A percentile compares a stretch with the other conserved stretches of the same genome.
phyloP scores from a whole-genome alignment of 1,284 basidiomycete species.

The Termitomyces sp. region DNA sequence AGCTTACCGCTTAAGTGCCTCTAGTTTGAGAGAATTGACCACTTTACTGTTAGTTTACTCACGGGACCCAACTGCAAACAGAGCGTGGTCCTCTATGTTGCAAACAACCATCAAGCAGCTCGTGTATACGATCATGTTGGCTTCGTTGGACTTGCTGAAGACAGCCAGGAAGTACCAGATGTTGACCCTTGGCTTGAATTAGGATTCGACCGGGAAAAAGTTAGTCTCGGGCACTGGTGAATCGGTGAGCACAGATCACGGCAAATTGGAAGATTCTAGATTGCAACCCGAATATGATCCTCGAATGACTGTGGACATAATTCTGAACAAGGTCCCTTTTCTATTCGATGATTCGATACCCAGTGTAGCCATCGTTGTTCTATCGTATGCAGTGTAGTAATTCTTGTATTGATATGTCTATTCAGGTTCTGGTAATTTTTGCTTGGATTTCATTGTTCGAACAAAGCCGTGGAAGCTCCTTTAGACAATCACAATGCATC shows the following conservation, averaged over 20 bases:
- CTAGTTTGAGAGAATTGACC: not conserved
- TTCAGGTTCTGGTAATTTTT: not conserved
- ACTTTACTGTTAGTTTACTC: conserved; percentile 23
- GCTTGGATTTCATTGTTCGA: not conserved
- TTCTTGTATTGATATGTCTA: not conserved
- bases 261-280: not conserved
- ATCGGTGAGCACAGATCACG: not conserved
- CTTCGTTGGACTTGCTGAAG: conserved; percentile 43
- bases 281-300: not conserved
- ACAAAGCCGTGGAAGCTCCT: not conserved
- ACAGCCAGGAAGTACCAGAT: conserved; percentile 28
- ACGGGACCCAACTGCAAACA: conserved; percentile 25
- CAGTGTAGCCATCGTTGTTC: not conserved
- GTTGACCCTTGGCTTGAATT: conserved; percentile 57
- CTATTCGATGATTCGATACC: not conserved
- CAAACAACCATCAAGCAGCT: conserved; percentile 45
- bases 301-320: not conserved
- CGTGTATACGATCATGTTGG: conserved; percentile 57
- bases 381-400: not conserved
- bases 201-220: conserved; percentile 46
- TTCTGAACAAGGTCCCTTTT: not conserved
- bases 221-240: conserved; percentile 59
- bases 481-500: not conserved
- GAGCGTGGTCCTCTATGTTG: conserved; percentile 50
- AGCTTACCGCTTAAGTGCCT: conserved; percentile 18